These are phyloP conservation scores for Polygonum maritimum DNA, from an alignment of 148 eudicot species.

Conservation along the genomic window DNA sequence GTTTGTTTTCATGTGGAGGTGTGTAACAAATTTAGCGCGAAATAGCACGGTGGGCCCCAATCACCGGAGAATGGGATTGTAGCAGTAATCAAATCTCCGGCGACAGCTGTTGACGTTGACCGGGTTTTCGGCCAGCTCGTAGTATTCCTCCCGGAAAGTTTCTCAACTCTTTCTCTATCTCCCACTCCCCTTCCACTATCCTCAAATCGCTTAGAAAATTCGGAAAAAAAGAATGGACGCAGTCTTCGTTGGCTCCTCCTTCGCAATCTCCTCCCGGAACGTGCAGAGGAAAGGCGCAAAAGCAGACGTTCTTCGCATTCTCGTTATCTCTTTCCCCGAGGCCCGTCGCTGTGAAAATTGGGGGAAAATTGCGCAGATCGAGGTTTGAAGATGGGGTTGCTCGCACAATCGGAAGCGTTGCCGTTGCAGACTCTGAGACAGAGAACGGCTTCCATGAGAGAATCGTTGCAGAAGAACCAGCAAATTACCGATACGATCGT, in stretches of 20 bases:
- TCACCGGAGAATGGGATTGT: neutral
- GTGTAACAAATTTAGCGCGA: no score
- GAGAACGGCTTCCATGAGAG: conserved; percentile 72
- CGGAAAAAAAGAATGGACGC: conserved; percentile 1
- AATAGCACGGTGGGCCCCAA: neutral
- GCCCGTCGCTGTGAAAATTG: neutral
- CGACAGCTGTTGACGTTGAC: neutral
- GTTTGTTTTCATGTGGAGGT: no score
- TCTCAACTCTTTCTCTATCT: neutral
- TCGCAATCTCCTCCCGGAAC: neutral
- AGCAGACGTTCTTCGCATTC: neutral
- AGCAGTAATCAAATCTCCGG: neutral
- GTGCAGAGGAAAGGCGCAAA: neutral
- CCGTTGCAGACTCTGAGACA: conserved; percentile 42
- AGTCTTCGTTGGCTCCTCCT: neutral
- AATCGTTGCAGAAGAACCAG: conserved; percentile 71
- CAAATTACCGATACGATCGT: conserved; percentile 73
- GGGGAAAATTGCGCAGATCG: neutral
- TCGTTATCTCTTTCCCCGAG: neutral
- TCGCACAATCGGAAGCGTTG: conserved; percentile 16
- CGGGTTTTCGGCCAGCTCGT: neutral
- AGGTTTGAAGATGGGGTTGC: conserved; percentile 28
- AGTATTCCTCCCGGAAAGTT: neutral
- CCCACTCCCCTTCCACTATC: neutral
- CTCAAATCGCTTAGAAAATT: neutral